phyloP scores from a whole-genome alignment of 805 yeast genomes.

The Kazachstania martiniae region DNA sequence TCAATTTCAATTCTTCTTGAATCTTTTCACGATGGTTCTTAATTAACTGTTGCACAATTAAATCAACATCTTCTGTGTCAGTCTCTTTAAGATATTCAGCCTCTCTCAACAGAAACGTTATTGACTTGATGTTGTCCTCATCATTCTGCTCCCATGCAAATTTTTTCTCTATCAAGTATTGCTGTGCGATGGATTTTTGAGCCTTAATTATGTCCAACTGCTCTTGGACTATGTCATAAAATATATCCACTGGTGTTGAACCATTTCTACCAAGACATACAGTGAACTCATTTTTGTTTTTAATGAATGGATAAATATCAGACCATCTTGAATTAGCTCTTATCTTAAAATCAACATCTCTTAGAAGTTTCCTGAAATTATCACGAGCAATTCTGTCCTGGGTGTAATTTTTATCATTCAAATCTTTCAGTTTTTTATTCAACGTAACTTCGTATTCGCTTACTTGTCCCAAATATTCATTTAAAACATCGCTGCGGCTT shows the following conservation, averaged over 20 bases:
- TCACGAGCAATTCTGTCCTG: conserved; percentile 59
- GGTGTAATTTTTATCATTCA: conserved; percentile 36
- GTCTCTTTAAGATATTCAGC: neutral
- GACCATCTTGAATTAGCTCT: conserved; percentile 48
- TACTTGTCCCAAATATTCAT: conserved; percentile 29
- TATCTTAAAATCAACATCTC: conserved; percentile 16
- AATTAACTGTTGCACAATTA: too few species aligned
- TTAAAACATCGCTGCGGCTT: conserved; percentile 49
- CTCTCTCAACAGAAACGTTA: conserved; percentile 7
- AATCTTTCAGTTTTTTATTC: conserved; percentile 10
- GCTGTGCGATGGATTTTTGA: conserved; percentile 49
- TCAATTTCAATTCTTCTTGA: neutral
- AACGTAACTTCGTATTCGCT: conserved; percentile 17
- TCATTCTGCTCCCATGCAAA: conserved; percentile 17
- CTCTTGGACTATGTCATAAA: conserved; percentile 62
- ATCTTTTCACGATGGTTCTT: neutral
- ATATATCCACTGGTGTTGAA: conserved; percentile 65
- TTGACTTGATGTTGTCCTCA: conserved; percentile 19
- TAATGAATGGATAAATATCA: conserved; percentile 40
- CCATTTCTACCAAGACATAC: conserved; percentile 66
- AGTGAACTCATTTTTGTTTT: conserved; percentile 46
- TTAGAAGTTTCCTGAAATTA: conserved; percentile 40
- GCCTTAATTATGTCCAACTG: conserved; percentile 45
- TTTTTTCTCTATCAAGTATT: conserved; percentile 32
- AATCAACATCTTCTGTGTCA: neutral